Base-by-base conservation (phyloP, 495 filamentous ascomycete genomes). In the Immersiella caudata region DNA sequence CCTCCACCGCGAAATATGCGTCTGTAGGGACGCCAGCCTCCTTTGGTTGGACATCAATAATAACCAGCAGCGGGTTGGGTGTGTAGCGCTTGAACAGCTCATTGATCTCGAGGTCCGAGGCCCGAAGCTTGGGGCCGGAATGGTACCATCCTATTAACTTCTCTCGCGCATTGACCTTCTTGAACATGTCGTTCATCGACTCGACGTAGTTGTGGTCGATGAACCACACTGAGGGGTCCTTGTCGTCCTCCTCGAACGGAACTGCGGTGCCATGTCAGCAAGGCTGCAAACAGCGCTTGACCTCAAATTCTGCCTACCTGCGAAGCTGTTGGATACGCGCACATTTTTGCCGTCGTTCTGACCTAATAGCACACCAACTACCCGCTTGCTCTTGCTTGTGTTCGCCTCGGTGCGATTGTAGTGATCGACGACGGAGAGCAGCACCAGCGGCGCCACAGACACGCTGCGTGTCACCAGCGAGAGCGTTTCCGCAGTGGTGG, bases 141-240 rank as follows among this genome's bases (percentile, higher is more conserved):
- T 99, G 95, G 80, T 99, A 99, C 95, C 95, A 99, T 79, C 95
- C 95, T 83, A 99, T 94, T 75, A 99, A 86, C 88, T 99, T 99
- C 82, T 99, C 95, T 63, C 93, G 85, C 65, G 95, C 95, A 84
- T 99, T 99, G 83, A 99, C 93, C 82, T 98, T 98, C 86, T 99
- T 99, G 85, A 99, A 99, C 95, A 99, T 99, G 80, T 99, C 95
- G 85, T 94, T 95, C 95, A 99, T 99, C 70, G 90, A 92, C 80
- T 99, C 96, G 78, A 99, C 91, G 75, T 97, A 99, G 85, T 99
- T 98, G 86, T 99, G 95, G 73, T 99, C 95, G 62, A 99, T 84
- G 78, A 99, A 99, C 95, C 95, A 99, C 70, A 99, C 95, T 22
- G 94, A 95, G 8, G 95, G 94, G 78, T 98, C 94, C 78, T 96